A percentile compares a stretch with the other conserved stretches of the same genome.
These are phyloP conservation scores for Cladophialophora yegresii DNA, from an alignment of 2,329 filamentous ascomycete genomes.

Conservation along the genomic window DNA sequence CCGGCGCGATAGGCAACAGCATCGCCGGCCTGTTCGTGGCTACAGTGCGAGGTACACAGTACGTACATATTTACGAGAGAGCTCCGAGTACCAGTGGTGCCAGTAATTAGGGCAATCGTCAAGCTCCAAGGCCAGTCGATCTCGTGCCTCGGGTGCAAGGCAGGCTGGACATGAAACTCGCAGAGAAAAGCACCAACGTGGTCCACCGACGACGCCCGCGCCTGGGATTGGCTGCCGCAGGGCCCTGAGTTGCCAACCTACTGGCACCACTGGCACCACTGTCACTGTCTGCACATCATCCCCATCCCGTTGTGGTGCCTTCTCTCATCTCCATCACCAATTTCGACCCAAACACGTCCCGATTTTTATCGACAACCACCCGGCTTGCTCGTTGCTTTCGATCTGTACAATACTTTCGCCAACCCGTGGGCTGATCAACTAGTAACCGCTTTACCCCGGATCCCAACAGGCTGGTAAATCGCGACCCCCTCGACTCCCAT, in stretches of 20 bases:
- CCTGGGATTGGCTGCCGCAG: background rate
- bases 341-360: slow-evolving; percentile 9
- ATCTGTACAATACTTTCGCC: slow-evolving; percentile 5
- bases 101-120: slow-evolving; percentile 3
- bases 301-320: slow-evolving; percentile 1
- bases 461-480: background rate
- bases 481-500: background rate
- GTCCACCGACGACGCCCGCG: background rate
- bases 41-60: no score
- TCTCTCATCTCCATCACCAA: slow-evolving; percentile 6
- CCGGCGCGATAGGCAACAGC: background rate
- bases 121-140: background rate
- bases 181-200: background rate
- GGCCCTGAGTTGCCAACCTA: background rate
- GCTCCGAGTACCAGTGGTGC: background rate
- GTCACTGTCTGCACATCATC: slow-evolving; percentile 1
- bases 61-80: background rate
- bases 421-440: background rate
- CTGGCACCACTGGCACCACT: slow-evolving; percentile 1
- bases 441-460: background rate
- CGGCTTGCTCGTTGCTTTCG: background rate
- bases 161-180: slow-evolving; percentile 4
- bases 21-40: background rate
- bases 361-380: slow-evolving; percentile 4
- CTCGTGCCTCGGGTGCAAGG: background rate